A percentile compares a stretch with the other conserved stretches of the same genome.
Evolutionary conservation across 2,329 filamentous ascomycete genomes (phyloP).

Genomic region (Daldinia eschscholtzii): DNA sequence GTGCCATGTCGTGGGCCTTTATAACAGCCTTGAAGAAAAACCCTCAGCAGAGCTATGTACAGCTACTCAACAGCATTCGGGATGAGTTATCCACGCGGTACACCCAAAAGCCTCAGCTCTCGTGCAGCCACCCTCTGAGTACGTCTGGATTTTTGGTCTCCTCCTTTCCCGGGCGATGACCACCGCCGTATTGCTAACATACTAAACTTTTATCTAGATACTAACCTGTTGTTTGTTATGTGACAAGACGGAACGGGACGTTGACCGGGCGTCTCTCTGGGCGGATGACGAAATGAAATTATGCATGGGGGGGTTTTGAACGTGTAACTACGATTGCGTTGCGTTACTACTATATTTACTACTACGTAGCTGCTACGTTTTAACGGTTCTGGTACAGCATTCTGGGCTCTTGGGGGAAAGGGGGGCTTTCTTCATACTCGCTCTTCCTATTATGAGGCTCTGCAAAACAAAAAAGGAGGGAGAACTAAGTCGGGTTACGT

Average conservation of each 20-base stretch:
- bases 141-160: constrained; percentile 56
- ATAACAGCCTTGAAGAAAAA: constrained; percentile 92
- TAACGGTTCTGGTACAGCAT: constrained; percentile 33
- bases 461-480: constrained; percentile 19
- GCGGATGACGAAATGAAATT: constrained; percentile 13
- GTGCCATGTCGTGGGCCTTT: constrained; percentile 98
- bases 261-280: constrained; percentile 17
- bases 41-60: constrained; percentile 94
- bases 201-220: constrained; percentile 61
- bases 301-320: constrained; percentile 19
- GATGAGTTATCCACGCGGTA: constrained; percentile 91
- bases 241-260: constrained; percentile 49
- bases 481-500: constrained; percentile 17
- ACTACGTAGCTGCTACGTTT: constrained; percentile 6
- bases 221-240: constrained; percentile 76
- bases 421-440: constrained; percentile 16
- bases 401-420: constrained; percentile 15
- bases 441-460: constrained; percentile 14
- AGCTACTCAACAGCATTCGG: constrained; percentile 94
- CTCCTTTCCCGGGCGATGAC: constrained; percentile 14
- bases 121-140: constrained; percentile 96
- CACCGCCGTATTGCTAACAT: constrained; percentile 35
- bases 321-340: constrained; percentile 13
- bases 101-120: constrained; percentile 93
- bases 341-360: constrained; percentile 8